These are phyloP conservation scores for Climacium dendroides DNA, from an alignment of 225 moss, liverwort and hornwort species.

Conservation along the genomic window DNA sequence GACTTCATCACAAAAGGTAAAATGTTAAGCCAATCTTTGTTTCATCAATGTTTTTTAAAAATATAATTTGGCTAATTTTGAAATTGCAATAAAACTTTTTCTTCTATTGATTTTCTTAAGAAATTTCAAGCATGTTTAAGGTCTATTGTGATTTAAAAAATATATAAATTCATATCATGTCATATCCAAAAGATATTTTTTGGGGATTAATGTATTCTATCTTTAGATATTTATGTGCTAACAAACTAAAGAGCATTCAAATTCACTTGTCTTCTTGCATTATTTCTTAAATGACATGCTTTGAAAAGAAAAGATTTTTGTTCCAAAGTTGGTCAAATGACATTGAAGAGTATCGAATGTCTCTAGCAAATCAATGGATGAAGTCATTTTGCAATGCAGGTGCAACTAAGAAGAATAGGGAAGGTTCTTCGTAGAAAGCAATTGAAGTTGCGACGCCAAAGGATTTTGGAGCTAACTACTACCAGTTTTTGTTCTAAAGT, in stretches of 20 bases:
- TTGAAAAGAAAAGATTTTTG: background rate
- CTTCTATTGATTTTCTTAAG: background rate
- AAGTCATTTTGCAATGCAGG: background rate
- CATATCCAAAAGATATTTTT: background rate
- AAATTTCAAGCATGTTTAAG: background rate
- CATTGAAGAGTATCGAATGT: background rate
- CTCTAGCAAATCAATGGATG: background rate
- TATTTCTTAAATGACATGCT: background rate
- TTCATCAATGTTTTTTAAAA: background rate
- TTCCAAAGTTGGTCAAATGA: background rate
- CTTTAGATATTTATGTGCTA: background rate
- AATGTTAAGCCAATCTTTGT: background rate
- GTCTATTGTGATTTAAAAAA: background rate
- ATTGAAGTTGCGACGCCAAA: background rate
- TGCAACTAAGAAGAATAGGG: background rate
- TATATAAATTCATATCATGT: background rate
- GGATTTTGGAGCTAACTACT: background rate
- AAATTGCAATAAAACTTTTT: background rate
- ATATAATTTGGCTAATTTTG: background rate
- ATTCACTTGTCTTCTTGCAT: background rate
- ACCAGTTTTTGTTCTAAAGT: background rate
- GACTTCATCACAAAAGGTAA: background rate
- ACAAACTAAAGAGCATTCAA: background rate
- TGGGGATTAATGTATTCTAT: background rate
- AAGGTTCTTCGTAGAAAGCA: background rate